phyloP scores from a whole-genome alignment of 805 yeast genomes.

The Pichia deserticola region DNA sequence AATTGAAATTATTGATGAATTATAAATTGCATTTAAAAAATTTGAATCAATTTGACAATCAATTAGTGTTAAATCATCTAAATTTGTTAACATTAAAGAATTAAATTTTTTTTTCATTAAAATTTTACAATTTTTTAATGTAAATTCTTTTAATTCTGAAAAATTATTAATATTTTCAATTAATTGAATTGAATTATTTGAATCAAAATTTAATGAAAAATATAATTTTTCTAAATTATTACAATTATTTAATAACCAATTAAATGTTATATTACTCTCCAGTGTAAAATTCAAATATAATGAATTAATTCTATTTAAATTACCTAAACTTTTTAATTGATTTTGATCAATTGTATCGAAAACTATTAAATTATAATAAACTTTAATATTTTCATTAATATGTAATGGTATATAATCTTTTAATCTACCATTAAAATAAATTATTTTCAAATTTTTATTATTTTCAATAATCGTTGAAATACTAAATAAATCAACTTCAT shows the following conservation, averaged over 20 bases:
- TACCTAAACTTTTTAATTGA: background rate
- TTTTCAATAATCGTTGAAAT: constrained; percentile 1
- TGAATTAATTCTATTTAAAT: background rate
- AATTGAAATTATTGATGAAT: constrained; percentile 1
- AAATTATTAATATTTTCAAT: background rate
- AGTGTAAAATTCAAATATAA: constrained; percentile 4
- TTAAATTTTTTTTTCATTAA: background rate
- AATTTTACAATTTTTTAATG: constrained; percentile 1
- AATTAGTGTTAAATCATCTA: constrained; percentile 14
- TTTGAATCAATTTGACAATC: constrained; percentile 14
- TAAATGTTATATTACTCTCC: constrained; percentile 4
- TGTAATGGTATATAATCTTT: constrained; percentile 1
- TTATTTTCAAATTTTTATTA: constrained; percentile 1
- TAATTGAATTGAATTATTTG: background rate
- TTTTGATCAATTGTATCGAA: constrained; percentile 5
- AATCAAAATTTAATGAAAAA: constrained; percentile 5
- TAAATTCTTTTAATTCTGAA: background rate
- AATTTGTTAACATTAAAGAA: background rate
- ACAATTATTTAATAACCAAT: constrained; percentile 8
- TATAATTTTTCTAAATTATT: constrained; percentile 12
- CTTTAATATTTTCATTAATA: background rate
- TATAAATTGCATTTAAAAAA: constrained; percentile 8
- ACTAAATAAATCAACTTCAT: constrained; percentile 7
- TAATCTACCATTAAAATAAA: constrained; percentile 11
- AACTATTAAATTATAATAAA: constrained; percentile 6